Evolutionary conservation across 2,329 filamentous ascomycete genomes (phyloP), one percentile per base, ranked within the genome.

Genomic region (Paramyrothecium sp.): DNA sequence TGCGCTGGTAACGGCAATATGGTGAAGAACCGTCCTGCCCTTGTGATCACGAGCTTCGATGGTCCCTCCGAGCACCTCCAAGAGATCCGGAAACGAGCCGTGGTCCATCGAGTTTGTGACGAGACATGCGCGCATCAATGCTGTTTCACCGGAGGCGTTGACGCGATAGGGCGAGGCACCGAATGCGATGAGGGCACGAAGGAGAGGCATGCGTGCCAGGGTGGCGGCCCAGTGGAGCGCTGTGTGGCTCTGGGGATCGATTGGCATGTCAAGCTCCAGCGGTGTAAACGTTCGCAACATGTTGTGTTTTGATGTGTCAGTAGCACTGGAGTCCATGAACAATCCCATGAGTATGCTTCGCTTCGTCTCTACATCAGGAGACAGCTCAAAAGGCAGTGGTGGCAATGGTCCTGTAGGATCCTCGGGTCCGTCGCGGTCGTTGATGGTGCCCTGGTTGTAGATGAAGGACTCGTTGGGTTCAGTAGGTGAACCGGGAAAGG

Each of bases 201-300:
- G 80, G 7, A 99, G 81, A 1, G 90, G 85, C 70, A 96, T 89
- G 17, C 94, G 89, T 3, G 92, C 92, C 51, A 99, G 81, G 4
- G 95, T 97, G 5, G 95, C 92, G 2, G 95, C 95, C 95, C 95
- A 99, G 69, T 98, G 94, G 46, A 99, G 79, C 3, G 93, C 93
- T 19, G 92, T 98, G 68, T 98, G 92, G 38, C 88, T 88, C 58
- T 92, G 92, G 23, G 89, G 84, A 68, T 99, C 95, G 57, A 99
- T 91, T 2, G 95, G 94, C 71, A 95, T 89, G 68, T 99, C 95
- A 21, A 98, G 83, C 63, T 99, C 94, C 44, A 88, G 79, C 0
- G 91, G 86, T 1, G 87, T 89, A 56, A 97, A 81, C 11, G 87
- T 87, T 51, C 87, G 81, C 44, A 99, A 84, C 44, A 90, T 89